Conservation (phyloP, 768 basidiomycete genomes). For the Tricholoma hemisulphureum region DNA sequence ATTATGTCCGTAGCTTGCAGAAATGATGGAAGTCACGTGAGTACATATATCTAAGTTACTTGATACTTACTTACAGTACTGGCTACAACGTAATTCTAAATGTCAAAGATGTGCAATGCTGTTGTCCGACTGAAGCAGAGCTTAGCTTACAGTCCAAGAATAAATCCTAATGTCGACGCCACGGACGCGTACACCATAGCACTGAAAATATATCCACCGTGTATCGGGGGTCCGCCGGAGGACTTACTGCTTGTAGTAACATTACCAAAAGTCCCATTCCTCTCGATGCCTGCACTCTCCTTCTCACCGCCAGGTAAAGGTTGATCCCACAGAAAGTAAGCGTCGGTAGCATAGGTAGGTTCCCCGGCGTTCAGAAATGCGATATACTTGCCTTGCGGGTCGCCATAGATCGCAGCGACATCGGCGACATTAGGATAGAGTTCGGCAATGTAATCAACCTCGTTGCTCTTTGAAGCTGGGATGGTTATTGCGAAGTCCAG, state of each 20-base stretch:
- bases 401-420: constrained; percentile 59
- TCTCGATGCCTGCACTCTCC: constrained; percentile 6
- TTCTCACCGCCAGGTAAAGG: constrained; percentile 39
- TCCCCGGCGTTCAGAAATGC: constrained; percentile 41
- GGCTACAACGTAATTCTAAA: no score
- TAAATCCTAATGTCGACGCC: not conserved
- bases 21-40: no score
- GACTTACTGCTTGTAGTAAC: not conserved
- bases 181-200: not conserved
- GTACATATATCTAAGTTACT: no score
- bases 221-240: not conserved
- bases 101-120: no score
- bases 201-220: not conserved
- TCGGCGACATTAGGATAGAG: constrained; percentile 58
- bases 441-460: constrained; percentile 43
- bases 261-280: not conserved
- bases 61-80: no score
- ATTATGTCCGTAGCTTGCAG: no score
- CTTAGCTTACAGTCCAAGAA: not conserved
- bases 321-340: constrained; percentile 56
- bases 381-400: constrained; percentile 55
- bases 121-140: no score
- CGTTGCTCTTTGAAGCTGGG: constrained; percentile 28
- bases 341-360: constrained; percentile 40
- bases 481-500: constrained; percentile 57